Evolutionary conservation across 495 filamentous ascomycete species (phyloP).

Genomic region (Staphylotrichum longicolle): DNA sequence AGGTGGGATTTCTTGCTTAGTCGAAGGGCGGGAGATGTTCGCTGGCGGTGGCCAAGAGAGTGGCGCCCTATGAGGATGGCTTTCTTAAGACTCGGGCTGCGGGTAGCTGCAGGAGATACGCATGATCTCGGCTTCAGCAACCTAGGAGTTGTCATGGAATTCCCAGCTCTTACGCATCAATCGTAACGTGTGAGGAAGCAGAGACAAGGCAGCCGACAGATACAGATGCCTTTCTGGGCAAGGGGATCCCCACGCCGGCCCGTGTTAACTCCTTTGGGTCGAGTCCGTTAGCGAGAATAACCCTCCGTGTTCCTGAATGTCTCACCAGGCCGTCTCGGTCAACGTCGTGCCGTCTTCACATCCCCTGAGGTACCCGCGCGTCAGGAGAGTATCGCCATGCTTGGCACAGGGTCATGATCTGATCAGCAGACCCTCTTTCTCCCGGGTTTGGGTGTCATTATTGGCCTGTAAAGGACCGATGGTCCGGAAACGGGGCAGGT

Average conservation of each 20-base stretch:
- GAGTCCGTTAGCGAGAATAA: conserved; percentile 4
- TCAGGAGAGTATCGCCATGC: conserved; percentile 15
- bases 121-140: conserved; percentile 23
- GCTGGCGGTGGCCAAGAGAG: conserved; percentile 9
- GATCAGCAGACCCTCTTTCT: conserved; percentile 34
- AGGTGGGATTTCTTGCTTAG: conserved; percentile 8
- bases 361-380: conserved; percentile 6
- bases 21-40: conserved; percentile 19
- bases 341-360: conserved; percentile 15
- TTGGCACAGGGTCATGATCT: conserved; percentile 16
- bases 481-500: conserved; percentile 9
- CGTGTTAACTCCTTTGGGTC: conserved; percentile 20
- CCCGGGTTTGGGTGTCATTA: conserved; percentile 18
- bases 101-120: conserved; percentile 23
- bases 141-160: conserved; percentile 11
- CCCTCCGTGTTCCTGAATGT: conserved; percentile 16
- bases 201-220: conserved; percentile 24
- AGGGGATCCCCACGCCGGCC: not conserved
- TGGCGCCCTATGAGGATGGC: conserved; percentile 22
- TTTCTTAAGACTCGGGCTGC: conserved; percentile 10
- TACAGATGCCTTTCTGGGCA: conserved; percentile 12
- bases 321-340: conserved; percentile 22
- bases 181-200: conserved; percentile 1
- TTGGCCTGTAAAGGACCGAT: conserved; percentile 19
- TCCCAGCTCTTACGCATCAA: conserved; percentile 6